Base-by-base conservation (phyloP, 805 yeast species). In the Wickerhamiella hasegawae region DNA sequence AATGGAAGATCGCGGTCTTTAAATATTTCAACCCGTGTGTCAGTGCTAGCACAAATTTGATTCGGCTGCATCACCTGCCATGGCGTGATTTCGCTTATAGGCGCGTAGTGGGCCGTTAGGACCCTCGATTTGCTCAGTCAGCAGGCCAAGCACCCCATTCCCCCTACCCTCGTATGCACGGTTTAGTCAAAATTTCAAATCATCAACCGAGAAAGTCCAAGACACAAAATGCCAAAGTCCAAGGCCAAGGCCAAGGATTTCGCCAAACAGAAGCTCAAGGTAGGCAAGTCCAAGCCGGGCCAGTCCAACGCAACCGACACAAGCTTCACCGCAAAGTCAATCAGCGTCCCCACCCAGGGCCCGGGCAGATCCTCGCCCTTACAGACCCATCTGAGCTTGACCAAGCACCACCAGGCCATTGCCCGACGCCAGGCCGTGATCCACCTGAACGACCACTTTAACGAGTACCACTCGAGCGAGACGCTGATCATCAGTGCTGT, bases 261-360 rank as follows among this genome's bases (percentile, higher is more conserved):
- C 52, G 47, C 62, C 49, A 83, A 83, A 54, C 65, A 73, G 40
- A 87, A 82, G 62, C 68, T 90, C 35, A 77, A 69, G 49, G 96
- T 90, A 23, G 98, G 98, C 38, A 90, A 90, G 55, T 62, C 77
- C 2, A 70, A 71, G 15, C 71, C 73, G 4, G 71, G 71, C 42
- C 73, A 84, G 4, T 69, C 73, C 15, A 82, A 83, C 51, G 71
- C 67, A 39, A 90, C 98, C 4, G 87, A 79, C 45, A 82, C 94
- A 0, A 76, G 92, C 1, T 87, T 87, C 58, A 69, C 68, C 30
- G 74, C 94, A 9, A 79, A 73, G 48, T 53, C 70, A 28, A 65
- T 69, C 38, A 56, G 66, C 21, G 55, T 68, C 24, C 72, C 69
- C 8, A 56, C 58, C 40, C 73, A 69, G 49, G 46, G 60, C 9